Evolutionary conservation across 2,329 filamentous ascomycete genomes (phyloP).

Genomic region (Trichoderma pleuroti): DNA sequence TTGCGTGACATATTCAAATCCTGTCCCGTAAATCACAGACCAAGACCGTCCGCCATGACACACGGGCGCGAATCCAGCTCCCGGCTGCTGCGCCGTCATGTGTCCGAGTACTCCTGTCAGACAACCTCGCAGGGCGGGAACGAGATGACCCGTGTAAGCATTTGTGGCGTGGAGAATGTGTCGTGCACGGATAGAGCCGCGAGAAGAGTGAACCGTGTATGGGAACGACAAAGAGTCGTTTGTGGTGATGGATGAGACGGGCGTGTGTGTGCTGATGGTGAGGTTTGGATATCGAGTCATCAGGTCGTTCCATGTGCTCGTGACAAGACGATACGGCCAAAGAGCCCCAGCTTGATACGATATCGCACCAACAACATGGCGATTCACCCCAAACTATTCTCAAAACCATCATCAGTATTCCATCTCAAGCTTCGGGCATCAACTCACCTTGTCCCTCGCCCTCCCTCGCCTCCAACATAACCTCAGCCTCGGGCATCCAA

Average conservation of each 20-base stretch:
- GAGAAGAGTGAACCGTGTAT: constrained; percentile 43
- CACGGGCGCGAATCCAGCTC: constrained; percentile 30
- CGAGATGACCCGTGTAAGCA: constrained; percentile 47
- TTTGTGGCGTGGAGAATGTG: constrained; percentile 60
- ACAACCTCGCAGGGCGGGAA: constrained; percentile 46
- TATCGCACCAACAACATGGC: constrained; percentile 39
- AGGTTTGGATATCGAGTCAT: constrained; percentile 34
- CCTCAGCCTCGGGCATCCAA: constrained; percentile 41
- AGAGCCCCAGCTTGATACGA: constrained; percentile 47
- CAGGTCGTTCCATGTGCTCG: constrained; percentile 43
- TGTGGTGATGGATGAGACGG: constrained; percentile 30
- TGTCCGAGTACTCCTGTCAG: constrained; percentile 45
- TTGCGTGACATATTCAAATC: constrained; percentile 54
- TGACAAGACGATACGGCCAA: constrained; percentile 50
- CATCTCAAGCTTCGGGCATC: background rate
- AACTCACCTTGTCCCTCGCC: constrained; percentile 32
- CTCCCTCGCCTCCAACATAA: constrained; percentile 32
- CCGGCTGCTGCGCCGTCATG: constrained; percentile 50
- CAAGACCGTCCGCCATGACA: constrained; percentile 42
- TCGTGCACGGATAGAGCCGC: constrained; percentile 42
- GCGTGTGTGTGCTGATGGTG: constrained; percentile 39
- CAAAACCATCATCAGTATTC: background rate
- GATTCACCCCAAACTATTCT: constrained; percentile 35
- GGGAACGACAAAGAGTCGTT: constrained; percentile 22
- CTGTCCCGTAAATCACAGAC: constrained; percentile 45